Evolutionary conservation across 1,139 yeast genomes (phyloP).

Genomic region (Nadsonia starkeyi-henricii): DNA sequence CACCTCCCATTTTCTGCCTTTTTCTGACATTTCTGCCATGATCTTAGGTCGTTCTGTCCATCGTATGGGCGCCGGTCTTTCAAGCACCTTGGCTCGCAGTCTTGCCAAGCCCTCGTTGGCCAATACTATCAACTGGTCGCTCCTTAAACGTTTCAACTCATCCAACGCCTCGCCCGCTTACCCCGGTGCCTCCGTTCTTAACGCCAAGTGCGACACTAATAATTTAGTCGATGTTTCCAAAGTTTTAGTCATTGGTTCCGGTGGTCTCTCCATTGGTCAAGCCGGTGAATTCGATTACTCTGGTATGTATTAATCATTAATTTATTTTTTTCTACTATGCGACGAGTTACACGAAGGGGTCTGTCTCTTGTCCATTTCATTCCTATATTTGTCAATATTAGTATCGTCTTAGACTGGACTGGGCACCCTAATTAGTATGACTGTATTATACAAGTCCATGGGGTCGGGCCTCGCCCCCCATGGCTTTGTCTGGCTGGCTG

Average conservation of each 20-base stretch:
- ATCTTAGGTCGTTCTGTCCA: slow-evolving; percentile 1
- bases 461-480: too few relatives aligned
- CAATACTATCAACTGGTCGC: slow-evolving; percentile 6
- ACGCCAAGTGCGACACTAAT: slow-evolving; percentile 18
- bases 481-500: too few relatives aligned
- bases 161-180: slow-evolving; percentile 25
- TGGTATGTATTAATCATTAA: slow-evolving; percentile 41
- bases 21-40: neutral
- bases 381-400: too few relatives aligned
- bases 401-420: too few relatives aligned
- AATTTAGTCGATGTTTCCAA: slow-evolving; percentile 72
- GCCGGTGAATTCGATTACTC: slow-evolving; percentile 99
- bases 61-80: neutral
- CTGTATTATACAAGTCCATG: too few relatives aligned
- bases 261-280: slow-evolving; percentile 96
- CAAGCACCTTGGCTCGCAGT: neutral
- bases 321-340: too few relatives aligned
- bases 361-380: too few relatives aligned
- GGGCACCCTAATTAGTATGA: too few relatives aligned
- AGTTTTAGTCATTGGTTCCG: slow-evolving; percentile 90
- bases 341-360: too few relatives aligned
- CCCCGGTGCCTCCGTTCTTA: slow-evolving; percentile 43
- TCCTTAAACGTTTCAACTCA: neutral
- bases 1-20: slow-evolving; percentile 13
- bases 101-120: neutral